Percentiles rank a stretch among this genome's conserved stretches.
Evolutionary conservation across 2,329 filamentous ascomycete genomes (phyloP).

Genomic region (Pezicula carpinea): DNA sequence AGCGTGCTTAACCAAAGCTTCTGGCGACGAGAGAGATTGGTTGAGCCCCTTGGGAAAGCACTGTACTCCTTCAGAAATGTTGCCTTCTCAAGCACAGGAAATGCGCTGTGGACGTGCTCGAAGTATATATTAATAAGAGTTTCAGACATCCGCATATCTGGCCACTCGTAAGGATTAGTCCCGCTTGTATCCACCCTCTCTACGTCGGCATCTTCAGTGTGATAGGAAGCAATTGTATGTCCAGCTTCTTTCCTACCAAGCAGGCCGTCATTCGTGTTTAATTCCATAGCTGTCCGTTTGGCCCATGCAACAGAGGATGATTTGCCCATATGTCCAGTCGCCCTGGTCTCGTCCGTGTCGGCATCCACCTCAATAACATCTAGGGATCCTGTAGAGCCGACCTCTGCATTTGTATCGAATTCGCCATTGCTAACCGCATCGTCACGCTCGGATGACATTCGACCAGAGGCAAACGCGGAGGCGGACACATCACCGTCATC

Average conservation of each 20-base stretch:
- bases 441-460: slow-evolving; percentile 4
- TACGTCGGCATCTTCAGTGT: slow-evolving; percentile 21
- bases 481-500: not conserved
- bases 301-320: slow-evolving; percentile 21
- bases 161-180: slow-evolving; percentile 17
- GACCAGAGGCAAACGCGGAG: not conserved
- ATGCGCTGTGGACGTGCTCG: slow-evolving; percentile 14
- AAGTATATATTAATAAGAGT: slow-evolving; percentile 17
- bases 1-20: slow-evolving; percentile 17
- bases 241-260: slow-evolving; percentile 2
- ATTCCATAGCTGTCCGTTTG: slow-evolving; percentile 13
- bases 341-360: slow-evolving; percentile 18
- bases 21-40: slow-evolving; percentile 7
- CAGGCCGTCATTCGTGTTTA: not conserved
- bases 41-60: slow-evolving; percentile 5
- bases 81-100: slow-evolving; percentile 17
- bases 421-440: slow-evolving; percentile 5
- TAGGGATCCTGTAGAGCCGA: slow-evolving; percentile 22
- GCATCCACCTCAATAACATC: slow-evolving; percentile 19
- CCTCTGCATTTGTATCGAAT: slow-evolving; percentile 13
- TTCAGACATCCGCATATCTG: slow-evolving; percentile 10
- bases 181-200: slow-evolving; percentile 10
- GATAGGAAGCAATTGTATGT: slow-evolving; percentile 13
- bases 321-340: slow-evolving; percentile 19
- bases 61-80: slow-evolving; percentile 13